A percentile compares a stretch with the other conserved stretches of the same genome.
Evolutionary conservation across 345 rosid genomes (phyloP).

Genomic region (Moricandia arvensis): DNA sequence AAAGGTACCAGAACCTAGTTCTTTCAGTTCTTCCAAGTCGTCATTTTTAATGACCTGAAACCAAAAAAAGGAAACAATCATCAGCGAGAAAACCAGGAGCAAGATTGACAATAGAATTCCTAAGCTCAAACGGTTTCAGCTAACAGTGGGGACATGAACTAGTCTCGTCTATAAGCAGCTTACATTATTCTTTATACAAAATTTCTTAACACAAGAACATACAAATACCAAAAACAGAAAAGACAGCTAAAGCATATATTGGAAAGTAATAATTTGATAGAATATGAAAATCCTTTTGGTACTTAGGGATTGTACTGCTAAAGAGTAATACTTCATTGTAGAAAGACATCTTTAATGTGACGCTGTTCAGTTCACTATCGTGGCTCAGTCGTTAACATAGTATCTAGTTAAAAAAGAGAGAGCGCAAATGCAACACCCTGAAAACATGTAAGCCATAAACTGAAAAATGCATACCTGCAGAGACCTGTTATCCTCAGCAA

Average conservation of each 20-base stretch:
- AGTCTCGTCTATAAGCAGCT: constrained; percentile 4
- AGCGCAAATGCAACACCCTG: constrained; percentile 7
- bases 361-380: not conserved
- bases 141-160: constrained; percentile 1
- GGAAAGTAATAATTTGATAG: constrained; percentile 21
- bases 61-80: not conserved
- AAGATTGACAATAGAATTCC: constrained; percentile 7
- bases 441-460: constrained; percentile 18
- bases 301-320: not conserved
- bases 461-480: constrained; percentile 37
- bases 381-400: no score
- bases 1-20: constrained; percentile 97
- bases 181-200: not conserved
- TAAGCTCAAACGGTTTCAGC: constrained; percentile 14
- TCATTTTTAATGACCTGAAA: constrained; percentile 83
- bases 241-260: not conserved
- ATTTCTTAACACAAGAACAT: not conserved
- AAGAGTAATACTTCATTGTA: not conserved
- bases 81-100: constrained; percentile 20
- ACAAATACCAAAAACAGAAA: not conserved
- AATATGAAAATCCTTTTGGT: constrained; percentile 12
- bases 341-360: constrained; percentile 9
- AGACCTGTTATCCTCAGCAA: constrained; percentile 32
- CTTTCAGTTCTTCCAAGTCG: constrained; percentile 95
- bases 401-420: not conserved